Conservation (phyloP, 78 protist species). For the Monocercomonoides exilis region DNA sequence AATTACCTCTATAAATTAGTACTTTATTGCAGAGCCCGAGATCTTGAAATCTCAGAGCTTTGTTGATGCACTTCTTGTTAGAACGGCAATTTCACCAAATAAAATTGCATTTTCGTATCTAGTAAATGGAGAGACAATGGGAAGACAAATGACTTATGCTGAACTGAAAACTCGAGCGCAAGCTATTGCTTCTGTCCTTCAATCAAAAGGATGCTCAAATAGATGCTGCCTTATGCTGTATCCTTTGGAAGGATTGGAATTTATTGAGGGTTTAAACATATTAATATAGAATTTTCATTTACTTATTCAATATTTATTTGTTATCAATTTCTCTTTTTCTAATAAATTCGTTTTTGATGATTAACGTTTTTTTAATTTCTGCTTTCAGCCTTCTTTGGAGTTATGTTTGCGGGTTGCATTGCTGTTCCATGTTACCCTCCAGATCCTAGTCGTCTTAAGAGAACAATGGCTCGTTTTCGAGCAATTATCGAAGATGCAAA, state of each 20-base stretch:
- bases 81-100: background rate
- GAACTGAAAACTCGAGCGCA: background rate
- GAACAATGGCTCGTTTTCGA: constrained; percentile 1
- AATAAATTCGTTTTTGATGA: too few species aligned
- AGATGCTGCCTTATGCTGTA: background rate
- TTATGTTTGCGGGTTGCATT: background rate
- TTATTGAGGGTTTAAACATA: background rate
- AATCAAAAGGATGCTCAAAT: background rate
- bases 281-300: background rate
- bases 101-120: background rate
- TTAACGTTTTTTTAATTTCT: too few species aligned
- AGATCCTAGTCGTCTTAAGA: background rate
- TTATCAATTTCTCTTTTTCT: background rate
- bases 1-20: too few species aligned
- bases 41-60: background rate
- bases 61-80: background rate
- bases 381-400: background rate
- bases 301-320: background rate
- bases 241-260: constrained; percentile 7
- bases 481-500: background rate
- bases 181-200: background rate
- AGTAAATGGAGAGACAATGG: background rate
- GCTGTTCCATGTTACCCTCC: constrained; percentile 9
- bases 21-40: background rate
- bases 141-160: background rate